Percentiles rank a stretch among this genome's conserved stretches.
Conservation (phyloP, 2,329 filamentous ascomycete genomes). For the Botrytis pseudocinerea region DNA sequence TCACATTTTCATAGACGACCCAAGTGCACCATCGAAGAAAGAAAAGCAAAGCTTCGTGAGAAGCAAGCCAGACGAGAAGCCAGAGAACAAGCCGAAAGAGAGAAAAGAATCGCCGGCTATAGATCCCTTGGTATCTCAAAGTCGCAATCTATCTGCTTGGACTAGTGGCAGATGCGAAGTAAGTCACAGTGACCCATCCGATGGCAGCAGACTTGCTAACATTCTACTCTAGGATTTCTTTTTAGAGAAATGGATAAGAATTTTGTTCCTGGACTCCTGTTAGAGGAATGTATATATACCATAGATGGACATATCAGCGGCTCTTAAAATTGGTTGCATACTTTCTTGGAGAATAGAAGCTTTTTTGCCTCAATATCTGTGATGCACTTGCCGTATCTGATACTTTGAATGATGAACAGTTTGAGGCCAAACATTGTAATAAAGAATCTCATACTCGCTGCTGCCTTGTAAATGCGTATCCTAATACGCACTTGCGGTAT, state of each 20-base stretch:
- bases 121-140: background rate
- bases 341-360: background rate
- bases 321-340: background rate
- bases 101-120: background rate
- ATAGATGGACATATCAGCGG: background rate
- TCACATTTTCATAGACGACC: background rate
- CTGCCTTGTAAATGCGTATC: background rate
- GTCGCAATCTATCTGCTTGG: background rate
- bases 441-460: background rate
- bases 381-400: background rate
- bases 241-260: background rate
- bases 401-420: background rate
- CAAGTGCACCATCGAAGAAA: background rate
- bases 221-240: background rate
- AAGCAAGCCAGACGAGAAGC: background rate
- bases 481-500: background rate
- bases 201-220: background rate
- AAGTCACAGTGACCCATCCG: background rate
- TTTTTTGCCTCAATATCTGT: background rate
- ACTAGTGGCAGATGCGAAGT: background rate
- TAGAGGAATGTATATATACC: background rate
- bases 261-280: background rate
- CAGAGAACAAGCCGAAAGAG: background rate
- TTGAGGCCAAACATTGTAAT: background rate
- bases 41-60: background rate